These are phyloP conservation scores for Gonium pectorale DNA, from an alignment of 139 green algal genomes.

Conservation along the genomic window DNA sequence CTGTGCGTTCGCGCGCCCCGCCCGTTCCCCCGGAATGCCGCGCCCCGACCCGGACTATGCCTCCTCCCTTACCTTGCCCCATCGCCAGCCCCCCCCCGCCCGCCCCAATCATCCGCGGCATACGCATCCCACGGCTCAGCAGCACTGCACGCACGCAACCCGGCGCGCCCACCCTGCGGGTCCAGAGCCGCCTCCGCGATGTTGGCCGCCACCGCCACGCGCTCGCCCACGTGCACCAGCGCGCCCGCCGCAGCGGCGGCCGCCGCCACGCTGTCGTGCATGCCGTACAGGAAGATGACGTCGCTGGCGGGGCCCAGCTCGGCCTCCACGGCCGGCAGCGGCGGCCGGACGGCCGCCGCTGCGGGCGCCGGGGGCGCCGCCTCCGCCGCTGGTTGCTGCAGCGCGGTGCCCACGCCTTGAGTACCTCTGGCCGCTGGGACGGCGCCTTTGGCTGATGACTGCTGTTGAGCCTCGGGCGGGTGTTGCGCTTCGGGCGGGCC, in stretches of 20 bases:
- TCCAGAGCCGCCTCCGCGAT: conserved; percentile 45
- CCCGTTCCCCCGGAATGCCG: no score
- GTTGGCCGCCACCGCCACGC: conserved; percentile 35
- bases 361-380: not conserved
- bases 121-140: no score
- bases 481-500: no score
- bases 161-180: conserved; percentile 6
- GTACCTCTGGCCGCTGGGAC: no score
- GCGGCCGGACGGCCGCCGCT: not conserved
- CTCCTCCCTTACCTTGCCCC: no score
- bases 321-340: not conserved
- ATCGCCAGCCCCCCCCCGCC: not conserved
- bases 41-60: no score
- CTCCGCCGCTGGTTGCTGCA: no score
- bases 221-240: conserved; percentile 45
- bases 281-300: not conserved
- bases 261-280: conserved; percentile 23
- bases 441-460: no score
- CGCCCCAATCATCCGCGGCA: not conserved
- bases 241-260: conserved; percentile 39
- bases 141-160: not conserved
- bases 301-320: conserved; percentile 14
- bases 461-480: no score
- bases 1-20: no score
- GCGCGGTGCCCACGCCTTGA: no score